Evolutionary conservation across 805 yeast genomes (phyloP).

Genomic region (Torulaspora delbrueckii): DNA sequence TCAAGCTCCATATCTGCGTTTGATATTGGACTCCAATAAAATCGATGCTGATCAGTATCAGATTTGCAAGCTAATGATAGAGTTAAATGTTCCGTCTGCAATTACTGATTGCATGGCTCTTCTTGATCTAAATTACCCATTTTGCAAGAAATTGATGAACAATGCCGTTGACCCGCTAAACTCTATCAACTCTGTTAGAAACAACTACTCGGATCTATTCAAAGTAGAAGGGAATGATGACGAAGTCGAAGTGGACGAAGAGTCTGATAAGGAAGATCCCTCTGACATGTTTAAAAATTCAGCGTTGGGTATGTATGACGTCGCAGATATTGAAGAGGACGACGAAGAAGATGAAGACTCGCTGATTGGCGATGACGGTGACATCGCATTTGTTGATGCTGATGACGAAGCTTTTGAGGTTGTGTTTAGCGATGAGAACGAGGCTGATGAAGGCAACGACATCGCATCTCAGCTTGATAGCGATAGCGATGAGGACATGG

Average conservation of each 20-base stretch:
- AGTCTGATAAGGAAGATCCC: constrained; percentile 61
- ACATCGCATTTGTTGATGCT: constrained; percentile 36
- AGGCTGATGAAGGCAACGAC: constrained; percentile 27
- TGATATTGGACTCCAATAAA: constrained; percentile 43
- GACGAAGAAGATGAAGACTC: constrained; percentile 50
- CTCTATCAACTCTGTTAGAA: constrained; percentile 51
- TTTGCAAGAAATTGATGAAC: constrained; percentile 54
- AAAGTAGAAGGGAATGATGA: constrained; percentile 57
- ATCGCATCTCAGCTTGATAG: constrained; percentile 23
- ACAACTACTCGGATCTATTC: constrained; percentile 53
- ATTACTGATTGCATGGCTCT: constrained; percentile 58
- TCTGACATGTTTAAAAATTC: constrained; percentile 85
- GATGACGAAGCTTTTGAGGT: constrained; percentile 37
- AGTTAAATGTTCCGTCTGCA: constrained; percentile 54
- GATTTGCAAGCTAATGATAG: constrained; percentile 62
- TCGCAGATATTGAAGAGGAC: constrained; percentile 61
- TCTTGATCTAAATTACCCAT: constrained; percentile 70
- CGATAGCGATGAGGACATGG: constrained; percentile 16
- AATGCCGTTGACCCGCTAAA: constrained; percentile 56
- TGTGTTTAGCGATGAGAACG: constrained; percentile 33
- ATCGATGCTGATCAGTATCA: constrained; percentile 57
- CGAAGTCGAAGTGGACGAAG: constrained; percentile 52
- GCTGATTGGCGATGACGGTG: constrained; percentile 43
- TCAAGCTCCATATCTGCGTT: constrained; percentile 35
- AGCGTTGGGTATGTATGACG: constrained; percentile 90